Conservation (phyloP, 1,284 basidiomycete genomes). For the Austroboletus rostrupii region DNA sequence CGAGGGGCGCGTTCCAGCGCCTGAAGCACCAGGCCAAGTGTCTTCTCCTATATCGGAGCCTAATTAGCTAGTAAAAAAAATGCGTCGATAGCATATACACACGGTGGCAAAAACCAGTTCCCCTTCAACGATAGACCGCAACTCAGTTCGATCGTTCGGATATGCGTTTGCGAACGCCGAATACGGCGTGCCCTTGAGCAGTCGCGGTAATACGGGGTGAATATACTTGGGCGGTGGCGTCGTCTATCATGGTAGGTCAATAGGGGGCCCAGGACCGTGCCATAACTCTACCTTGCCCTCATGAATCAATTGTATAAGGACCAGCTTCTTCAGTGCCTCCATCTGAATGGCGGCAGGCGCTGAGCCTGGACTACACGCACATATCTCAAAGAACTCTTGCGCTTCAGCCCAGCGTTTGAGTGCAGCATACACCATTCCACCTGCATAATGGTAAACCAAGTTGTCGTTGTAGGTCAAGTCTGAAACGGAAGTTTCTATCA, state of each 20-base stretch:
- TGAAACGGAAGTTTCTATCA: slow-evolving; percentile 47
- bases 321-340: slow-evolving; percentile 81
- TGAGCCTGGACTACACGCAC: slow-evolving; percentile 66
- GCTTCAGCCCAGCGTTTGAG: slow-evolving; percentile 63
- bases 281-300: slow-evolving; percentile 55
- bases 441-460: slow-evolving; percentile 73
- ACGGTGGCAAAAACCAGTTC: slow-evolving; percentile 54
- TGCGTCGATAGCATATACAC: slow-evolving; percentile 11
- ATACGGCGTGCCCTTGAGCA: slow-evolving; percentile 65
- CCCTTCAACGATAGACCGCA: slow-evolving; percentile 47
- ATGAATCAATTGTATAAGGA: slow-evolving; percentile 70
- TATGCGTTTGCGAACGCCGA: slow-evolving; percentile 58
- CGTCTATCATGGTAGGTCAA: slow-evolving; percentile 36
- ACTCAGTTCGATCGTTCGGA: slow-evolving; percentile 43
- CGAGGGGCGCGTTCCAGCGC: slow-evolving; percentile 64
- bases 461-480: slow-evolving; percentile 72
- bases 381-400: slow-evolving; percentile 73
- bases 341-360: slow-evolving; percentile 69
- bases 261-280: neutral
- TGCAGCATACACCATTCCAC: slow-evolving; percentile 59
- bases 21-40: slow-evolving; percentile 62
- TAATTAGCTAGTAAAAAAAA: slow-evolving; percentile 9
- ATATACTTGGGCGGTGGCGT: slow-evolving; percentile 67
- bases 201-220: slow-evolving; percentile 47
- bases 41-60: slow-evolving; percentile 56